Percentiles rank a stretch among this genome's conserved stretches.
These are phyloP conservation scores for Boletus smithii DNA, from an alignment of 1,284 basidiomycete genomes.

Conservation along the genomic window DNA sequence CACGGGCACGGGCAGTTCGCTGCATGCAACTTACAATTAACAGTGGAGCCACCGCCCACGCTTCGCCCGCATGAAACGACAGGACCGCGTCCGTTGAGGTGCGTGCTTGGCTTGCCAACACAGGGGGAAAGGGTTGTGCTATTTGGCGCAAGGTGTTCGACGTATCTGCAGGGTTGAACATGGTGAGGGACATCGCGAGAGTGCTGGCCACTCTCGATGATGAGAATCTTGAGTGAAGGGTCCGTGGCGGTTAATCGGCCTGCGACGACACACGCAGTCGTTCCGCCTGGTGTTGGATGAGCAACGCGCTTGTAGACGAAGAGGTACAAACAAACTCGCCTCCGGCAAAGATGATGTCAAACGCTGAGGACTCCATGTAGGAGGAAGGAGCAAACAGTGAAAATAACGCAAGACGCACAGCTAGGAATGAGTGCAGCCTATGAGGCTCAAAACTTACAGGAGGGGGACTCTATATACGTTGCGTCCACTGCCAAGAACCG, in stretches of 20 bases:
- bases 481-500: too few species aligned
- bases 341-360: constrained; percentile 2
- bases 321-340: neutral
- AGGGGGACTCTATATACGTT: too few species aligned
- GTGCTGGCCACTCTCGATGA: constrained; percentile 46
- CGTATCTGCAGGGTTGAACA: constrained; percentile 48
- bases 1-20: too few species aligned
- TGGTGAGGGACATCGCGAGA: constrained; percentile 45
- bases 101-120: constrained; percentile 38
- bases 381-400: neutral
- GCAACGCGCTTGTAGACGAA: neutral
- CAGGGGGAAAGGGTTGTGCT: constrained; percentile 45
- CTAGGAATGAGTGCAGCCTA: too few species aligned
- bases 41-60: constrained; percentile 57
- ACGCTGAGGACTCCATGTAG: neutral
- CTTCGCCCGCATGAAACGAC: constrained; percentile 36
- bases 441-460: too few species aligned
- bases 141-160: constrained; percentile 38
- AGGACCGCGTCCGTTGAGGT: neutral
- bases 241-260: constrained; percentile 41
- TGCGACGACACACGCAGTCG: constrained; percentile 30
- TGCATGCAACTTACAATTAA: constrained; percentile 23
- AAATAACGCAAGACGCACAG: neutral
- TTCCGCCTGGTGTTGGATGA: neutral
- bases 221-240: constrained; percentile 40